Evolutionary conservation across 1,139 yeast genomes (phyloP).

Genomic region (Suhomyces taliae): DNA sequence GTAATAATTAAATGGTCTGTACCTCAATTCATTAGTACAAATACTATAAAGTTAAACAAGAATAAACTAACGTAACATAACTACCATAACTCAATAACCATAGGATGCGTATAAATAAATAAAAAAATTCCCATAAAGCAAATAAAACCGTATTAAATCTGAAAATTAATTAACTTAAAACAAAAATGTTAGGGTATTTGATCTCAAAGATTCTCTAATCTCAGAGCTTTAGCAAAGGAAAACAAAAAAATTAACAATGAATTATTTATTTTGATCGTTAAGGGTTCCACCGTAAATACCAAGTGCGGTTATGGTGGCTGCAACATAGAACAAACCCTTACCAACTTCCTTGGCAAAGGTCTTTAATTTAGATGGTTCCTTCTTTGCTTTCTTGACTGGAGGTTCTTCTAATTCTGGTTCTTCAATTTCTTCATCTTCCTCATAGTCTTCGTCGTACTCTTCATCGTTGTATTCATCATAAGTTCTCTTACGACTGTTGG

Average conservation of each 20-base stretch:
- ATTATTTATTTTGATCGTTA: conserved; percentile 2
- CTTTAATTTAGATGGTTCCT: conserved; percentile 14
- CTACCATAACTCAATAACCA: not conserved
- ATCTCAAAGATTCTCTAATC: too few species aligned
- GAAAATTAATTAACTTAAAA: not conserved
- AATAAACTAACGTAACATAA: not conserved
- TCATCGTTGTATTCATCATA: conserved; percentile 9
- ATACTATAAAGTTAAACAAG: not conserved
- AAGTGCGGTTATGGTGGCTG: conserved; percentile 39
- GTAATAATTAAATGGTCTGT: not conserved
- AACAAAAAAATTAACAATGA: too few species aligned
- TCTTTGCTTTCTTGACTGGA: conserved; percentile 8
- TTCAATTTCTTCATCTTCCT: not conserved
- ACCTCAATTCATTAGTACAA: not conserved
- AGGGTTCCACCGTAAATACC: conserved; percentile 35
- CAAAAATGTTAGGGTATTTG: not conserved
- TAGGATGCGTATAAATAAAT: not conserved
- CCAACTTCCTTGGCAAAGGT: conserved; percentile 32
- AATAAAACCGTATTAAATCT: not conserved
- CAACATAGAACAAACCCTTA: conserved; percentile 36
- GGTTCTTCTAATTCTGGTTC: not conserved
- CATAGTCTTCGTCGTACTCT: conserved; percentile 4
- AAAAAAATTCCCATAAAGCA: not conserved
- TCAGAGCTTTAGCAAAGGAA: too few species aligned
- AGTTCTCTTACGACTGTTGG: conserved; percentile 13